Conservation (phyloP, 495 filamentous ascomycete genomes). For the Penicillium canariense region DNA sequence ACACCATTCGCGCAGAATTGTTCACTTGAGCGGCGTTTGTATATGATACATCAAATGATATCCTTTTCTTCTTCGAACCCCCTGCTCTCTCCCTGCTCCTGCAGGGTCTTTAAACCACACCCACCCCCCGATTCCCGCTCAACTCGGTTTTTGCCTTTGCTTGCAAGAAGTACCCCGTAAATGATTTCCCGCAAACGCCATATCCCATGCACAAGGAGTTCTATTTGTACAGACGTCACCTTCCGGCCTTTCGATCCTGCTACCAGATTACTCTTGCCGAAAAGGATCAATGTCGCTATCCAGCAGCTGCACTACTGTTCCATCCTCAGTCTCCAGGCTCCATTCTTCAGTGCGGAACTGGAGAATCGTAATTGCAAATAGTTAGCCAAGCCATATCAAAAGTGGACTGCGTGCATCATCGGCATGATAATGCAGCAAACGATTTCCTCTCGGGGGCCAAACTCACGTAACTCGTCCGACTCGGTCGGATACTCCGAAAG, state of each 20-base stretch:
- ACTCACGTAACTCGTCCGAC: constrained; percentile 69
- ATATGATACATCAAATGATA: constrained; percentile 50
- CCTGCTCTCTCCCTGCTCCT: constrained; percentile 9
- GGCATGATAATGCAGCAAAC: not conserved
- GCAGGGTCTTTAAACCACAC: not conserved
- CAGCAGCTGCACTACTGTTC: constrained; percentile 62
- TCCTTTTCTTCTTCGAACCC: constrained; percentile 30
- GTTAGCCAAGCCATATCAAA: not conserved
- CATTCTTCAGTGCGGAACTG: constrained; percentile 75
- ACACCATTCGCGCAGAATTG: constrained; percentile 36
- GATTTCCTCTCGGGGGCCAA: constrained; percentile 11
- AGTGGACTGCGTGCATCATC: not conserved
- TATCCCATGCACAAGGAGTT: constrained; percentile 24
- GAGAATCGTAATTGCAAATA: not conserved
- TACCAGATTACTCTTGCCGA: constrained; percentile 35
- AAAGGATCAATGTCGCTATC: constrained; percentile 62
- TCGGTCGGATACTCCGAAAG: constrained; percentile 73
- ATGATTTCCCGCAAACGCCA: constrained; percentile 27
- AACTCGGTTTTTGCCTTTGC: not conserved
- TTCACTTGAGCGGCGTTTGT: constrained; percentile 47
- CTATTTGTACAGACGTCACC: constrained; percentile 27
- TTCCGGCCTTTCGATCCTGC: not conserved
- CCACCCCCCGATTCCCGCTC: not conserved
- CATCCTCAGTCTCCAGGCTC: constrained; percentile 69
- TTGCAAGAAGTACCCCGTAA: constrained; percentile 8